These are phyloP conservation scores for Anaeromyces robustus DNA, from an alignment of 192 early-diverging fungal species.

Conservation along the genomic window DNA sequence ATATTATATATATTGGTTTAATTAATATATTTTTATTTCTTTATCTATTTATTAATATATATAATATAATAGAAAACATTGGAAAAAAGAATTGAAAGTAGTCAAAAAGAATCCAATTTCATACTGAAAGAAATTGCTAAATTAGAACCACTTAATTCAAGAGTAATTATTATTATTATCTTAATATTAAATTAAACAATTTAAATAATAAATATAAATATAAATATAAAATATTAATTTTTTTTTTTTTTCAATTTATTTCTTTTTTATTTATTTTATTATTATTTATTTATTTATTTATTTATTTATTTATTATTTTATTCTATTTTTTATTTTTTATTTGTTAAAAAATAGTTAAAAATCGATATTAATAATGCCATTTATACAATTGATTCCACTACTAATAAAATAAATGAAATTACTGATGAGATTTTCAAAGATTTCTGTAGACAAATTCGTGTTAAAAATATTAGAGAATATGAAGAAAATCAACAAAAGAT, in stretches of 20 bases:
- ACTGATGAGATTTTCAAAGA: constrained; percentile 52
- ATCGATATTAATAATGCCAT: constrained; percentile 11
- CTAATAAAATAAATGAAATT: constrained; percentile 24
- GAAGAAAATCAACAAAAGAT: constrained; percentile 56
- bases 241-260: no score
- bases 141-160: background rate
- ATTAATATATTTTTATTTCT: no score
- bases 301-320: no score
- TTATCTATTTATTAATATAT: no score
- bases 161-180: background rate
- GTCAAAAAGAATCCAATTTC: background rate
- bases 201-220: no score
- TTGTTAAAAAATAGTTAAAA: background rate
- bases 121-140: background rate
- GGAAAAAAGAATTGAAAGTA: background rate
- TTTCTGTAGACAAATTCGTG: constrained; percentile 60
- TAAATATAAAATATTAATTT: no score
- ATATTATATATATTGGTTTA: no score
- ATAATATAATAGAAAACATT: background rate
- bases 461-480: constrained; percentile 71
- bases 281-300: no score
- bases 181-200: no score
- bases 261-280: no score
- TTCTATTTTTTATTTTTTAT: no score
- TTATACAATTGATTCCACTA: constrained; percentile 15